A percentile compares a stretch with the other conserved stretches of the same genome.
phyloP scores from a whole-genome alignment of 2,329 filamentous ascomycete genomes.

The Phoma sp. region DNA sequence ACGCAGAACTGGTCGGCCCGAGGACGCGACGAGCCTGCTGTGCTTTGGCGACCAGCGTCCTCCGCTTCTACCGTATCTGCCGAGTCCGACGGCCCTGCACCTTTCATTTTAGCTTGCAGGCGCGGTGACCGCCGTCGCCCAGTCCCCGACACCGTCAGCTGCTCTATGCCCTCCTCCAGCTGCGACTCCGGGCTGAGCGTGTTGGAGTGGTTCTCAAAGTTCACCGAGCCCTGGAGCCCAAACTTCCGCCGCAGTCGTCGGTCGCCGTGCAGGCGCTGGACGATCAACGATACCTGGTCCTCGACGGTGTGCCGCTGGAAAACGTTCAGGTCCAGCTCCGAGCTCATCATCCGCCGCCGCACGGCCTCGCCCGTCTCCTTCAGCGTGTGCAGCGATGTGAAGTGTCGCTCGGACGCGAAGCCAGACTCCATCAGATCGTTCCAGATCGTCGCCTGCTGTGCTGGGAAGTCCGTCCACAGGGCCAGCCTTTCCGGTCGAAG shows the following conservation, averaged over 20 bases:
- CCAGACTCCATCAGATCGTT: background rate
- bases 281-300: background rate
- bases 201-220: background rate
- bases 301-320: background rate
- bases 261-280: background rate
- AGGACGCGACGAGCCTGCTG: constrained; percentile 17
- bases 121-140: constrained; percentile 22
- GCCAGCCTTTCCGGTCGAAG: background rate
- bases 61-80: background rate
- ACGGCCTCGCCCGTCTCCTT: background rate
- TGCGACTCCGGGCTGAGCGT: background rate
- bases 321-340: background rate
- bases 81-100: too few relatives aligned
- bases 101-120: constrained; percentile 6
- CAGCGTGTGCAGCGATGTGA: background rate
- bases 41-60: background rate
- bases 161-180: background rate
- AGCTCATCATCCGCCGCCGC: background rate
- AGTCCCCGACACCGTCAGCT: background rate
- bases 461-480: background rate
- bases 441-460: background rate
- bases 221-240: background rate
- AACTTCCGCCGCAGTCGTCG: background rate
- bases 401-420: background rate
- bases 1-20: constrained; percentile 48